A percentile compares a stretch with the other conserved stretches of the same genome.
Conservation (phyloP, 2,329 filamentous ascomycete species). For the Apiospora malaysiana region DNA sequence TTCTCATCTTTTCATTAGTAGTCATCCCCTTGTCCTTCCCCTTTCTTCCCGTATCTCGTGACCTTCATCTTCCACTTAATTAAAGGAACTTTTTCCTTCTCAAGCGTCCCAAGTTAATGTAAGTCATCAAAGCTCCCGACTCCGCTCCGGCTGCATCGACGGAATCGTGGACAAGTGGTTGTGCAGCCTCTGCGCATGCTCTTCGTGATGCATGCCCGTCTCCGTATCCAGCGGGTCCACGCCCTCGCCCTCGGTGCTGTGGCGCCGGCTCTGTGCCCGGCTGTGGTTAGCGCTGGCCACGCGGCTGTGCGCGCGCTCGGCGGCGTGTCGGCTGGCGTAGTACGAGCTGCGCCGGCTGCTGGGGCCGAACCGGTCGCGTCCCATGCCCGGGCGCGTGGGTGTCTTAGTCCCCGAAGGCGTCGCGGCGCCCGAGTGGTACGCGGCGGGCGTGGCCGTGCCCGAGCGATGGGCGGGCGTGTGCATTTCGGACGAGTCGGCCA, state of each 20-base stretch:
- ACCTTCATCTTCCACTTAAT: not conserved
- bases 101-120: too few species aligned
- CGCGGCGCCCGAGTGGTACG: not conserved
- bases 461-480: not conserved
- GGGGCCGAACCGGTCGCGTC: slow-evolving; percentile 23
- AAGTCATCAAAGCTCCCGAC: not conserved
- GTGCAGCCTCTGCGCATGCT: slow-evolving; percentile 10
- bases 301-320: slow-evolving; percentile 18
- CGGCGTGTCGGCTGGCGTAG: slow-evolving; percentile 24
- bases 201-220: not conserved
- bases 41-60: not conserved
- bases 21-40: not conserved
- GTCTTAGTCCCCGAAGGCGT: slow-evolving; percentile 2
- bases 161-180: slow-evolving; percentile 23
- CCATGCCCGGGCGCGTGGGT: not conserved
- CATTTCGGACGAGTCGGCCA: not conserved
- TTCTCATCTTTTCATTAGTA: not conserved
- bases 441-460: not conserved
- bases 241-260: slow-evolving; percentile 22
- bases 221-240: not conserved
- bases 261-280: slow-evolving; percentile 7
- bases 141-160: slow-evolving; percentile 22
- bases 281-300: slow-evolving; percentile 22
- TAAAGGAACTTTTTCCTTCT: not conserved
- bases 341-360: slow-evolving; percentile 25